phyloP scores from a whole-genome alignment of 257 asterid genomes.

The Przewalskia tangutica region DNA sequence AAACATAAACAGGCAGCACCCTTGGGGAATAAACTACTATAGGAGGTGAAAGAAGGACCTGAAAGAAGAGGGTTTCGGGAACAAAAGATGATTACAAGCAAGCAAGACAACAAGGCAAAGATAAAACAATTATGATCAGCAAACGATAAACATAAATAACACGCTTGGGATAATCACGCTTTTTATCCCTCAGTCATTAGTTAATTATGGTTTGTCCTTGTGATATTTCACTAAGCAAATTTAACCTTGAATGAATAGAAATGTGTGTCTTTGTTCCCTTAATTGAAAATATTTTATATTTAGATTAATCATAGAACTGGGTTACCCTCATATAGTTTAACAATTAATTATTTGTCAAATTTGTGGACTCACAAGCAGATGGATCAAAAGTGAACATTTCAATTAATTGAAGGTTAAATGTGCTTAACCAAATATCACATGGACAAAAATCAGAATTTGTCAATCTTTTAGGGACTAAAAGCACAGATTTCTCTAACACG shows the following conservation, averaged over 20 bases:
- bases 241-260: not conserved
- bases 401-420: not conserved
- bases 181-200: not conserved
- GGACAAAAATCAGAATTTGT: not conserved
- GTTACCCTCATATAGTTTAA: not conserved
- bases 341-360: not conserved
- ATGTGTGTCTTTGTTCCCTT: not conserved
- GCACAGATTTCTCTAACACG: not conserved
- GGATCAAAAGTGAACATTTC: not conserved
- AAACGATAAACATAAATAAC: not conserved
- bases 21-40: slow-evolving; percentile 96
- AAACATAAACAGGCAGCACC: slow-evolving; percentile 94
- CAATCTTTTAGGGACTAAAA: not conserved
- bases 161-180: not conserved
- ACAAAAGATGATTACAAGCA: not conserved
- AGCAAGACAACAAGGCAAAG: not conserved
- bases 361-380: not conserved
- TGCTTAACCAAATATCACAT: not conserved
- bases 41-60: slow-evolving; percentile 99
- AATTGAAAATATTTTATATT: not conserved
- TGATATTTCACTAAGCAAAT: not conserved
- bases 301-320: not conserved
- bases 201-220: not conserved
- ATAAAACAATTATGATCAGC: not conserved
- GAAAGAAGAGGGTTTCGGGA: not conserved